Conservation (phyloP, 306 rosid species). For the Pueraria montana region DNA sequence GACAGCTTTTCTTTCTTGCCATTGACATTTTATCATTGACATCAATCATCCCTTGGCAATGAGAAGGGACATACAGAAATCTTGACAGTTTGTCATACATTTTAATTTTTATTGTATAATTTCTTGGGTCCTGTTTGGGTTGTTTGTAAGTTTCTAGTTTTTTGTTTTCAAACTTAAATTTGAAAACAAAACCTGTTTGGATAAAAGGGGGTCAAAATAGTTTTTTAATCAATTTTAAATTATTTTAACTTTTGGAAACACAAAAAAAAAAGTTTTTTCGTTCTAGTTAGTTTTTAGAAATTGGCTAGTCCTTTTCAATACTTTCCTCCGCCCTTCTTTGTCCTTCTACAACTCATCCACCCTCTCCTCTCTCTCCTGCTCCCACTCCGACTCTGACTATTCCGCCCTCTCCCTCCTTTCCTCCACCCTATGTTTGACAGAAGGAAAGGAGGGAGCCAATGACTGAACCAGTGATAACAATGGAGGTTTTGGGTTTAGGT, state of each 20-base stretch:
- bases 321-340: neutral
- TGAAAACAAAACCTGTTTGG: neutral
- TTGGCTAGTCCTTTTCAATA: neutral
- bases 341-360: neutral
- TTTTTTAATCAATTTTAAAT: neutral
- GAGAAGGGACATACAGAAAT: neutral
- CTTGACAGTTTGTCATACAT: neutral
- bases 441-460: neutral
- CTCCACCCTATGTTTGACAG: neutral
- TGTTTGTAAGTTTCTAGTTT: neutral
- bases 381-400: neutral
- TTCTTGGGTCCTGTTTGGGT: neutral
- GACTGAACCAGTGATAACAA: neutral
- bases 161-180: neutral
- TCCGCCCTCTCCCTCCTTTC: neutral
- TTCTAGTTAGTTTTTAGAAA: neutral
- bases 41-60: neutral
- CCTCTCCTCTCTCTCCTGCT: neutral
- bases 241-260: neutral
- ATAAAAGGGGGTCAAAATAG: neutral
- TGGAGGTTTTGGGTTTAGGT: conserved; percentile 1
- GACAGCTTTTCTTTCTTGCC: neutral
- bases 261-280: neutral
- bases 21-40: conserved; percentile 1
- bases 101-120: conserved; percentile 5